Base-by-base conservation (phyloP, 495 filamentous ascomycete genomes). In the Stereocaulon alpinum region DNA sequence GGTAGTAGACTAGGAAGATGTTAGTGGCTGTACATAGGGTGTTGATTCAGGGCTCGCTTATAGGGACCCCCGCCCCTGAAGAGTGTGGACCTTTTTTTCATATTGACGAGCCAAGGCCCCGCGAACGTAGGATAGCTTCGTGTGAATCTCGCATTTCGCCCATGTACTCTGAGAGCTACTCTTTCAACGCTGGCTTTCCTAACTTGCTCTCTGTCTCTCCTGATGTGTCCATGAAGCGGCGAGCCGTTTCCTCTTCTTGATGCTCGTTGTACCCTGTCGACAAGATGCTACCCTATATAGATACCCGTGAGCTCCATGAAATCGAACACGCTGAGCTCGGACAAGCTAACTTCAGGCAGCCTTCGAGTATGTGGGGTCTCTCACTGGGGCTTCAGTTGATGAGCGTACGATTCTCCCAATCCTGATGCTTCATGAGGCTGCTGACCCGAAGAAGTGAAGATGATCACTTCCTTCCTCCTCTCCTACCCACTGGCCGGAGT, bases 401-500 rank as follows among this genome's bases (percentile, higher is more conserved):
- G 91, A 98, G 71, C 76, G 91, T 95, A 82, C 60, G 83, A 66
- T 40, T 4, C 56, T 12, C 61, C 20, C 44, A 45, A 3, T 5
- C 14, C 32, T 17, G 24, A 15, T 24, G 56, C 22, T 56, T 15
- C 42, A 24, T 1, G 55, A 41, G 24, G 51, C 34, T 64, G 53
- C 52, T 52, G 62, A 58, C 58, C 56, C 54, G 56, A 48, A 59
- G 56, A 60, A 97, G 92, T 98, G 56, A 98, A 98, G 69, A 85
- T 97, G 68, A 85, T 96, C 64, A 84, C 84, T 70, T 89, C 89
- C 17, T 92, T 98, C 71, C 78, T 97, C 44, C 71, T 96, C 30
- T 96, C 94, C 34, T 98, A 96, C 70, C 93, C 93, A 12, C 80
- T 98, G 55, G 89, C 92, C 47, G 93, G 78, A 42, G 66, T 95